A percentile compares a stretch with the other conserved stretches of the same genome.
Conservation (phyloP, 106 monocot species). For the Gastrodia elata region DNA sequence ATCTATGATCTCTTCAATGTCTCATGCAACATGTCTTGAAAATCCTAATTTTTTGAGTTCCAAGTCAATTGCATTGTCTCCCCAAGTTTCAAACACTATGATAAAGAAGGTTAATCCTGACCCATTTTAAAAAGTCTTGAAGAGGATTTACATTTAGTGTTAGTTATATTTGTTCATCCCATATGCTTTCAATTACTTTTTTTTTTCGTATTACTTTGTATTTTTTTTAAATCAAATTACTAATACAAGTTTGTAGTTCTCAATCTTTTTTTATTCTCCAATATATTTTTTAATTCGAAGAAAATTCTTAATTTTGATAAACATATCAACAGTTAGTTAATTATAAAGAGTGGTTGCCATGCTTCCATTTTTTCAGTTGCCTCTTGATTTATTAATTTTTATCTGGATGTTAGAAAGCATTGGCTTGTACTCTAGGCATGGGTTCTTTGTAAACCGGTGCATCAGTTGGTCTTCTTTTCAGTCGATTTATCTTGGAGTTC, state of each 20-base stretch:
- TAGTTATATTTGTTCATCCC: background rate
- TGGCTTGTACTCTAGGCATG: background rate
- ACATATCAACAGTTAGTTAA: background rate
- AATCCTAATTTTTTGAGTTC: background rate
- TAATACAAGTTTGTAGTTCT: background rate
- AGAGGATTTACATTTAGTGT: background rate
- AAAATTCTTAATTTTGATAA: background rate
- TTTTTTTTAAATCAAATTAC: background rate
- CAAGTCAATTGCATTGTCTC: background rate
- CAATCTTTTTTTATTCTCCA: background rate
- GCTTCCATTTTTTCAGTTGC: background rate
- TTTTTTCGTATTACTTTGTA: background rate
- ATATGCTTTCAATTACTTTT: background rate
- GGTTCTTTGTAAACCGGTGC: too few relatives aligned
- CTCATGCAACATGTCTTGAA: conserved; percentile 9
- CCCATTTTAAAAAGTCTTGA: background rate
- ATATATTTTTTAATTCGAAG: background rate
- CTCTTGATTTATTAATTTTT: background rate
- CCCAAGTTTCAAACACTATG: background rate
- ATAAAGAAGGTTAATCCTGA: background rate
- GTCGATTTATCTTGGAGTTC: background rate
- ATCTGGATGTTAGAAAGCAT: background rate
- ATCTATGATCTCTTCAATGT: conserved; percentile 9
- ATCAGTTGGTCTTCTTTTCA: too few relatives aligned
- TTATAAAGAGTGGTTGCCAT: background rate